Conservation (phyloP, 306 rosid species). For the Casuarina glauca region DNA sequence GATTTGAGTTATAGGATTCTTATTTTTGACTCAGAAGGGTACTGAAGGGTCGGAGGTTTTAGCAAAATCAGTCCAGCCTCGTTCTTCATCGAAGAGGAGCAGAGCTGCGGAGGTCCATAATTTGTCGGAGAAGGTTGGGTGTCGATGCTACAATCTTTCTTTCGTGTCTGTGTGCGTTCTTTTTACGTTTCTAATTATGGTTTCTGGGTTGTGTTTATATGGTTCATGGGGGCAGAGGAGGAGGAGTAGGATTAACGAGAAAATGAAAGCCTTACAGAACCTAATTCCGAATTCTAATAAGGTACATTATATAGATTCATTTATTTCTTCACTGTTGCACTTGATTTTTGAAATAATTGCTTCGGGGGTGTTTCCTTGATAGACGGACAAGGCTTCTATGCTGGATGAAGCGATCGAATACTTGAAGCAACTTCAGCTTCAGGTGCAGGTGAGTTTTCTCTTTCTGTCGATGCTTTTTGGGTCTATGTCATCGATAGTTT, state of each 20-base stretch:
- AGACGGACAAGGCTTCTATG: conserved; percentile 99
- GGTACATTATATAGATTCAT: conserved; percentile 36
- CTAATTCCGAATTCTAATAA: conserved; percentile 95
- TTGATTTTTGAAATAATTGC: conserved; percentile 9
- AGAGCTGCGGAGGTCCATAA: conserved; percentile 97
- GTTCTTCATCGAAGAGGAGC: conserved; percentile 75
- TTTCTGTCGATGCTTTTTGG: conserved; percentile 5
- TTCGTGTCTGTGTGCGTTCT: not conserved
- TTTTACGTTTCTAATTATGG: not conserved
- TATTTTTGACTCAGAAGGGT: conserved; percentile 43
- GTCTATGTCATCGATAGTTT: conserved; percentile 7
- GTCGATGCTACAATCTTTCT: conserved; percentile 10
- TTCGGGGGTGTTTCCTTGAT: conserved; percentile 23
- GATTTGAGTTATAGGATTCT: conserved; percentile 23
- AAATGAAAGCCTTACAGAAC: conserved; percentile 89
- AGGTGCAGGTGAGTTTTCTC: conserved; percentile 64
- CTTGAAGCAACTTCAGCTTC: conserved; percentile 98
- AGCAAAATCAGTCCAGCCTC: conserved; percentile 44
- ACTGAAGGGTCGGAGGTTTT: conserved; percentile 49
- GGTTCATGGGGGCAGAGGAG: conserved; percentile 65
- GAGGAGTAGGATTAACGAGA: conserved; percentile 91
- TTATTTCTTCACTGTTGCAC: not conserved
- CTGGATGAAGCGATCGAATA: conserved; percentile 92
- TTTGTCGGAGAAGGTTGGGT: conserved; percentile 81
- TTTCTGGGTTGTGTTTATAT: conserved; percentile 27